A percentile compares a stretch with the other conserved stretches of the same genome.
Conservation (phyloP, 495 filamentous ascomycete species). For the Penicillium daleae region DNA sequence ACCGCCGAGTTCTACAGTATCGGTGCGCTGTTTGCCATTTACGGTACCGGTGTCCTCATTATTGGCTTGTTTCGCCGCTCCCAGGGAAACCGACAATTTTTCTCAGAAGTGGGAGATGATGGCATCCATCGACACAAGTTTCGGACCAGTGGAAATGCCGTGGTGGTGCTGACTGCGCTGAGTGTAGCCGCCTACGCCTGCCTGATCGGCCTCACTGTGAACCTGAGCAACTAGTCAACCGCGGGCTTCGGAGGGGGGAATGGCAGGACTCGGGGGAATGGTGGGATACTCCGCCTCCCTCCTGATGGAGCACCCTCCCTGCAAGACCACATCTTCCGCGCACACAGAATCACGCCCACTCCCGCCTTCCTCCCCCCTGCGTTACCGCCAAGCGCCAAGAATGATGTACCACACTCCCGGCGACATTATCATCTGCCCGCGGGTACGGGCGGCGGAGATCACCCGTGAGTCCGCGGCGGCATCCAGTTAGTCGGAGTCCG, state of each 20-base stretch:
- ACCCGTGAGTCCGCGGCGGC: constrained; percentile 16
- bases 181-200: constrained; percentile 81
- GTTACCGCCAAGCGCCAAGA: constrained; percentile 47
- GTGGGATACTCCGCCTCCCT: constrained; percentile 52
- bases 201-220: constrained; percentile 74
- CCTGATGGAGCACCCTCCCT: background rate
- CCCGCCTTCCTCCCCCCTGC: constrained; percentile 29
- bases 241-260: background rate
- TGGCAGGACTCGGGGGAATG: background rate
- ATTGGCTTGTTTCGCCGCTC: constrained; percentile 81
- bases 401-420: constrained; percentile 23
- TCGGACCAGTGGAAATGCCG: constrained; percentile 78
- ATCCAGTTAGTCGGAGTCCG: constrained; percentile 28
- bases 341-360: constrained; percentile 20
- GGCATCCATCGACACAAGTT: constrained; percentile 75
- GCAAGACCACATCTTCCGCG: constrained; percentile 7
- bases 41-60: constrained; percentile 81
- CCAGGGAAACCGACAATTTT: constrained; percentile 93
- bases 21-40: constrained; percentile 88
- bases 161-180: constrained; percentile 80
- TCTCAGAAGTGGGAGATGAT: constrained; percentile 72
- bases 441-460: constrained; percentile 14
- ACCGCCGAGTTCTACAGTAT: constrained; percentile 93
- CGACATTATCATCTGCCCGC: constrained; percentile 14
- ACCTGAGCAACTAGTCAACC: constrained; percentile 43